A percentile compares a stretch with the other conserved stretches of the same genome.
Conservation (phyloP, 2,329 filamentous ascomycete genomes). For the Stagonosporopsis chrysanthemi region DNA sequence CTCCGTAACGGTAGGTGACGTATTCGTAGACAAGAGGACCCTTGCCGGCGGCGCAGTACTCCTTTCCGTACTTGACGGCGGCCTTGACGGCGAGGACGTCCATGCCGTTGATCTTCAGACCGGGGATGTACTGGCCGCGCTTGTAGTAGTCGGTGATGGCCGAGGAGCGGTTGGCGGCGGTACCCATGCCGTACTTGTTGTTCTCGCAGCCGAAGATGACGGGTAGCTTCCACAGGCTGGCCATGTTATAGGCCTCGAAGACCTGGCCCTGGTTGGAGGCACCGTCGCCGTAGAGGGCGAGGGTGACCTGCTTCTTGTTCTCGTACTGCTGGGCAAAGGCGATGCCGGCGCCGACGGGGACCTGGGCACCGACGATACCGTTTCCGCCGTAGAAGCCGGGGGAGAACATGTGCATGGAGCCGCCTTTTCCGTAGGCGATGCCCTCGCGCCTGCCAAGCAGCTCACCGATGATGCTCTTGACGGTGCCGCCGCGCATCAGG, state of each 20-base stretch:
- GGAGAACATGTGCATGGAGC: constrained; percentile 99
- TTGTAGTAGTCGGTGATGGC: constrained; percentile 99
- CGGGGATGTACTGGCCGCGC: constrained; percentile 99
- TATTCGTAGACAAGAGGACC: constrained; percentile 97
- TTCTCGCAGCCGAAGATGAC: constrained; percentile 98
- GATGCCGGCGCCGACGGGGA: constrained; percentile 94
- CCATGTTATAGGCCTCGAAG: constrained; percentile 99
- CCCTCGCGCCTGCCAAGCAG: constrained; percentile 93
- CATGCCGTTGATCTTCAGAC: constrained; percentile 99
- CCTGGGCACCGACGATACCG: constrained; percentile 98
- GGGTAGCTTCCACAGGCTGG: constrained; percentile 97
- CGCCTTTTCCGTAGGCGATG: constrained; percentile 98
- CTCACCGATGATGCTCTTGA: constrained; percentile 95
- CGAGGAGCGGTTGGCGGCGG: constrained; percentile 89
- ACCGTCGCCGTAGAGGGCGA: constrained; percentile 96
- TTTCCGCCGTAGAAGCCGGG: constrained; percentile 98
- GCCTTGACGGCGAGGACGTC: constrained; percentile 98
- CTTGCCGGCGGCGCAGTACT: constrained; percentile 82
- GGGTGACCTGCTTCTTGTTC: constrained; percentile 81
- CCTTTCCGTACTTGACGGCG: constrained; percentile 91
- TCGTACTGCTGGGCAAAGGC: constrained; percentile 97
- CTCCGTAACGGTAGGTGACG: constrained; percentile 98
- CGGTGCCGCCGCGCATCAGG: constrained; percentile 89
- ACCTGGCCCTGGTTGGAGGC: constrained; percentile 99
- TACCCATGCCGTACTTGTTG: constrained; percentile 99